These are phyloP conservation scores for Candida nemodendra DNA, from an alignment of 805 yeast species.

Conservation along the genomic window DNA sequence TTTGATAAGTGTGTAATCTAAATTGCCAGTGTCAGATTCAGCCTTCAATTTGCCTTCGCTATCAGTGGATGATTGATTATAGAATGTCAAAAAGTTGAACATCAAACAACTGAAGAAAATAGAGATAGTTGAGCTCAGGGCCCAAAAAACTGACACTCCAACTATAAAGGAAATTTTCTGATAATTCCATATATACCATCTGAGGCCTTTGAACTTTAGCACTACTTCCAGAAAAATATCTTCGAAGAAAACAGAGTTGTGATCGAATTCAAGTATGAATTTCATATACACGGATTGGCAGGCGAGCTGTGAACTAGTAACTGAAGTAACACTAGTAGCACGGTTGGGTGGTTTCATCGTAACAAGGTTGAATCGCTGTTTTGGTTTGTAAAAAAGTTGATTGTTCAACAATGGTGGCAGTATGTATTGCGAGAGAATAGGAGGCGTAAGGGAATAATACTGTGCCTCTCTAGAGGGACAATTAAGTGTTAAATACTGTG, in stretches of 20 bases:
- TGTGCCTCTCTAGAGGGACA: conserved; percentile 6
- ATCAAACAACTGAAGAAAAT: conserved; percentile 29
- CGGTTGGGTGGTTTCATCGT: conserved; percentile 11
- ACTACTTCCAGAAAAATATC: conserved; percentile 24
- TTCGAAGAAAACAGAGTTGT: conserved; percentile 14
- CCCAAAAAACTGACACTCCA: conserved; percentile 41
- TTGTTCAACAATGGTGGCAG: conserved; percentile 14
- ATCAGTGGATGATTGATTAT: background rate
- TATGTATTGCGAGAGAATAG: conserved; percentile 11
- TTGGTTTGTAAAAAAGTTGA: conserved; percentile 5
- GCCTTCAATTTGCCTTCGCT: background rate
- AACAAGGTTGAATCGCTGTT: conserved; percentile 9
- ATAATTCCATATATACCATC: conserved; percentile 40
- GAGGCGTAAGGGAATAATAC: conserved; percentile 15
- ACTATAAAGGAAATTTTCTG: conserved; percentile 33
- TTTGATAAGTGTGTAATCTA: conserved; percentile 5
- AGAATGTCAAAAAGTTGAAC: conserved; percentile 24
- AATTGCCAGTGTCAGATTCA: conserved; percentile 3
- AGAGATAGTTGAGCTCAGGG: conserved; percentile 32
- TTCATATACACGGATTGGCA: conserved; percentile 18
- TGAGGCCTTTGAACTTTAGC: conserved; percentile 41
- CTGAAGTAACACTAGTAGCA: conserved; percentile 5
- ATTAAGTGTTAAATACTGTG: conserved; percentile 14
- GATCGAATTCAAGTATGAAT: conserved; percentile 23
- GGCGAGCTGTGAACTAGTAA: conserved; percentile 1